Base-by-base conservation (phyloP, 1,139 yeast species). In the Zygosaccharomyces sapae region DNA sequence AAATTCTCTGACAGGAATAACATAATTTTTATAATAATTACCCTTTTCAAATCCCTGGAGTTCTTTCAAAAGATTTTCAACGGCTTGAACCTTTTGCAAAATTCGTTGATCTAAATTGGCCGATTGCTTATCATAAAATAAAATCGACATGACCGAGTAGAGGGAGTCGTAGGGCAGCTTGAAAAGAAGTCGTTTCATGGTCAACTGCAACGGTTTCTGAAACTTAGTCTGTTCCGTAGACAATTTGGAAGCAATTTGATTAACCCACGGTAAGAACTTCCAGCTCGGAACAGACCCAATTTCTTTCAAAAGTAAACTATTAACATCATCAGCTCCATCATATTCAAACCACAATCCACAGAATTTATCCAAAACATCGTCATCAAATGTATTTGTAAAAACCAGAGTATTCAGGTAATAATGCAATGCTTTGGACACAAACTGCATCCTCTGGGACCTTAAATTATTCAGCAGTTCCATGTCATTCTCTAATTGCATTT, bases 311-410 rank as follows among this genome's bases (percentile, higher is more conserved):
- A 76, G 65, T 5, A 56, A 50, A 3, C 51, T 48, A 55, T 76
- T 78, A 5, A 80, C 61, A 0, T 61, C 65, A 1, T 68, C 74
- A 41, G 73, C 71, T 4, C 63, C 63, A 3, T 80, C 72, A 55
- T 77, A 75, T 50, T 84, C 86, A 37, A 92, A 72, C 96, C 97
- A 90, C n/a, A 90, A 65, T 0, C 94, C 85, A 62, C 90, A 83
- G 52, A 90, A 83, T 46, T 86, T 76, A 55, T 88, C 95, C 44
- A 85, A 70, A 49, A 80, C 83, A 49, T 80, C 83, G 46, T 75
- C 79, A 43, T 75, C 76, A 50, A 71, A 73, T 10, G 69, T 70
- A 34, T 74, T 77, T 38, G 75, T 62, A 20, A 70, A 66, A 2
- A 73, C 65, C 27, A 83, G 68, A 42, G 86, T 72, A 43, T 70